Evolutionary conservation across 805 yeast genomes (phyloP), one percentile per base, ranked within the genome.

Genomic region (Zygoascus ofunaensis): DNA sequence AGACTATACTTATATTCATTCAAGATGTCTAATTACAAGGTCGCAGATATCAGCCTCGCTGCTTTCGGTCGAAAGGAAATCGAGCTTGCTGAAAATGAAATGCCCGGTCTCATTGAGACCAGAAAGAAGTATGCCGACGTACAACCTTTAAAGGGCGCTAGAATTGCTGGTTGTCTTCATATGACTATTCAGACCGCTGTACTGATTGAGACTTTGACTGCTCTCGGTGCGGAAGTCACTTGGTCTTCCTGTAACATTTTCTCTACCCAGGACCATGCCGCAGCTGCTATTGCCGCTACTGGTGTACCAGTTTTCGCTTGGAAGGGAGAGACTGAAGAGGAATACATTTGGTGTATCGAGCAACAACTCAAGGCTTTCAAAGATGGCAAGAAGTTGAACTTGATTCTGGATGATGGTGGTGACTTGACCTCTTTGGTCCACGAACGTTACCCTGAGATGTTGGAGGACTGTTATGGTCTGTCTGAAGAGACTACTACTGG

Each of bases 241-340:
- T 90, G 98, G 98, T 79, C 96, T 54, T 87, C 96, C 41, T 90
- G 98, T 80, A 90, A 90, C 94, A 90, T 90, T 63, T 90, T 86
- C 82, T 89, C 97, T 60, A 90, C 98, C 57, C 98, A 90, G 77
- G 98, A 90, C 74, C 97, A 90, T 70, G 97, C 97, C 59, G 97
- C 98, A 62, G 97, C 98, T 64, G 97, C 97, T 61, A 92, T 90
- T 69, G 98, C 98, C 60, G 98, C 97, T 58, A 71, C 96, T 57
- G 98, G 98, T 74, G 94, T 90, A 49, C 97, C 98, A 65, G 98
- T 90, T 56, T 90, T 87, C 60, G 98, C 98, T 63, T 90, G 98
- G 98, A 90, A 90, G 80, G 97, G 98, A 69, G 97, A 90, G 80
- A 87, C 97, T 70, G 98, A 90, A 73, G 97, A 90, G 77, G 98